Percentiles rank a stretch among this genome's conserved stretches.
Conservation (phyloP, 495 filamentous ascomycete genomes). For the Daldinia decipiens region DNA sequence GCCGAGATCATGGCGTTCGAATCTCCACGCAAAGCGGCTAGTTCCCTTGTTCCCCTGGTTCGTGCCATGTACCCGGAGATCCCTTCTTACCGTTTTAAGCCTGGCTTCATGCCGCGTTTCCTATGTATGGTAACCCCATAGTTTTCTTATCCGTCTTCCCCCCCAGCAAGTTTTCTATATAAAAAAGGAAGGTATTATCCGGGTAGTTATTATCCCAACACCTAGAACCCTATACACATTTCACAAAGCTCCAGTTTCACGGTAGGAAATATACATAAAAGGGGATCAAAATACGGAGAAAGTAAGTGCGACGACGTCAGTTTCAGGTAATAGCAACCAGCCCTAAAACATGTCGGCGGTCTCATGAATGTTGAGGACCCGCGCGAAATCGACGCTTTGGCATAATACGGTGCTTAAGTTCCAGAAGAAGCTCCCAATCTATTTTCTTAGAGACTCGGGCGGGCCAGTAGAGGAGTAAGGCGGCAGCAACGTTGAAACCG, state of each 20-base stretch:
- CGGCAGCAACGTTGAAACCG: slow-evolving; percentile 69
- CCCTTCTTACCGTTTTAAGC: slow-evolving; percentile 38
- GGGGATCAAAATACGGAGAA: background rate
- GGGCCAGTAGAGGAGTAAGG: slow-evolving; percentile 73
- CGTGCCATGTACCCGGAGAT: slow-evolving; percentile 40
- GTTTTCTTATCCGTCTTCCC: background rate
- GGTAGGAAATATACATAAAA: background rate
- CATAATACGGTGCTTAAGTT: background rate
- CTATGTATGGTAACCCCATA: slow-evolving; percentile 1
- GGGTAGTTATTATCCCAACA: background rate
- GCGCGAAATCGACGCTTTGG: slow-evolving; percentile 1
- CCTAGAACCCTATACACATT: background rate
- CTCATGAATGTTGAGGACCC: background rate
- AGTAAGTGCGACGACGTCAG: background rate
- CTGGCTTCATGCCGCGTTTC: slow-evolving; percentile 27
- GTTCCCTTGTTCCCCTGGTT: slow-evolving; percentile 20
- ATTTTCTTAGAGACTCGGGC: slow-evolving; percentile 59
- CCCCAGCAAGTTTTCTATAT: background rate
- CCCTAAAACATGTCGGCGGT: background rate
- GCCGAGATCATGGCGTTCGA: slow-evolving; percentile 11
- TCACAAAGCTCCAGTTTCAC: background rate
- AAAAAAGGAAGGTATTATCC: slow-evolving; percentile 9
- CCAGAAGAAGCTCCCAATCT: slow-evolving; percentile 11
- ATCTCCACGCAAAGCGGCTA: slow-evolving; percentile 28
- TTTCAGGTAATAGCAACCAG: background rate